Conservation (phyloP, 225 moss, liverwort and hornwort genomes). For the Pseudisothecium myosuroides region DNA sequence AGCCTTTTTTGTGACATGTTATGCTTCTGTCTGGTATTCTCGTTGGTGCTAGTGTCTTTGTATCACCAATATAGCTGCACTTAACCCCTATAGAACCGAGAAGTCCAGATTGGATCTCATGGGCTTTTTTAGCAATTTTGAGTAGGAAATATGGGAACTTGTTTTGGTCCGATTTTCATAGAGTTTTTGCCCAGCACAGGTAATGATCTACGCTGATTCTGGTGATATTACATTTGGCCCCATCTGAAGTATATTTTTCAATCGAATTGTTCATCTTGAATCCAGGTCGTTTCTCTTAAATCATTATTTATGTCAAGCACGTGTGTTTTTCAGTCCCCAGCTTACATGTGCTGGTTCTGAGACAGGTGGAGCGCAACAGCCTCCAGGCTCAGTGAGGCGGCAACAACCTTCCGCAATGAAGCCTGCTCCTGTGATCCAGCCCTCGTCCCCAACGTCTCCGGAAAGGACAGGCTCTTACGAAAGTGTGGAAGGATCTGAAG, state of each 20-base stretch:
- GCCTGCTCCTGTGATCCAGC: conserved; percentile 3
- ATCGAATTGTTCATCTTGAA: background rate
- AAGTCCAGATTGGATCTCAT: background rate
- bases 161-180: background rate
- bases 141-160: background rate
- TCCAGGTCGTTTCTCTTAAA: background rate
- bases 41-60: background rate
- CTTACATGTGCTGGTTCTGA: background rate
- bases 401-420: conserved; percentile 6
- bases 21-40: background rate
- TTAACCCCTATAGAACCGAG: background rate
- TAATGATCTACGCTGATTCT: background rate
- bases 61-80: background rate
- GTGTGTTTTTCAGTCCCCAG: background rate
- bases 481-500: conserved; percentile 38
- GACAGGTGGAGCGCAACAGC: conserved; percentile 8
- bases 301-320: background rate
- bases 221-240: background rate
- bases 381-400: conserved; percentile 5
- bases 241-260: background rate
- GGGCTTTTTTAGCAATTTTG: background rate
- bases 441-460: conserved; percentile 31
- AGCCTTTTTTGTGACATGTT: background rate
- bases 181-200: background rate
- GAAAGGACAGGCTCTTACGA: conserved; percentile 12